Evolutionary conservation across 129 eudicot genomes (phyloP).

Genomic region (Tanacetum coccineum): DNA sequence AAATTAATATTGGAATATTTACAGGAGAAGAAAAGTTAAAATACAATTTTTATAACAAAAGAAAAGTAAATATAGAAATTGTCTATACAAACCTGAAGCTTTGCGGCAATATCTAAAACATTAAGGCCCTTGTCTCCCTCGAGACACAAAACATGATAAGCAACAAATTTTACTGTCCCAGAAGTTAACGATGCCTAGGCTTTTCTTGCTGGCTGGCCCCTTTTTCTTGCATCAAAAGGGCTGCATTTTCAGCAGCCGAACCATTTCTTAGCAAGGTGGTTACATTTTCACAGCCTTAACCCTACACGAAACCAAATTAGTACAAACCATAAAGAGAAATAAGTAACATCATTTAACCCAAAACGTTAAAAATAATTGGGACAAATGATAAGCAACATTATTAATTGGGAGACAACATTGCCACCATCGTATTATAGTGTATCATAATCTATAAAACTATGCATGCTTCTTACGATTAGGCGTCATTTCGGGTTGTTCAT

Average conservation of each 20-base stretch:
- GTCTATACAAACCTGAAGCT: constrained; percentile 91
- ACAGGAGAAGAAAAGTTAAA: too few relatives aligned
- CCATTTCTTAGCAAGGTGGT: constrained; percentile 77
- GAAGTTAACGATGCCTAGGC: constrained; percentile 95
- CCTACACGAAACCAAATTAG: too few relatives aligned
- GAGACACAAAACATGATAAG: constrained; percentile 92
- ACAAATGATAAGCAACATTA: too few relatives aligned
- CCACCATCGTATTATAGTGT: too few relatives aligned
- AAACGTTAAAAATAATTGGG: too few relatives aligned
- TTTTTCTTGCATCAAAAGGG: constrained; percentile 78
- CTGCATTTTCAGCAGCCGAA: constrained; percentile 88
- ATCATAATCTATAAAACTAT: too few relatives aligned
- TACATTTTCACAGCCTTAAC: constrained; percentile 63
- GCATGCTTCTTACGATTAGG: too few relatives aligned
- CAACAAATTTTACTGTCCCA: constrained; percentile 96
- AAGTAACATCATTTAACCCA: too few relatives aligned
- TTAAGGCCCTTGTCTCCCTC: constrained; percentile 85
- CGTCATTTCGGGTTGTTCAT: too few relatives aligned
- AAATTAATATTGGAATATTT: not conserved
- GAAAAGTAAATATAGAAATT: too few relatives aligned
- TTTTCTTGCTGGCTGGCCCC: constrained; percentile 60
- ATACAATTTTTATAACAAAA: not conserved
- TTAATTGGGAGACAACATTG: too few relatives aligned
- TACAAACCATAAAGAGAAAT: too few relatives aligned
- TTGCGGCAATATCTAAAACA: constrained; percentile 81